Base-by-base conservation (phyloP, 139 green algal genomes). In the Limnomonas spitsbergensis region DNA sequence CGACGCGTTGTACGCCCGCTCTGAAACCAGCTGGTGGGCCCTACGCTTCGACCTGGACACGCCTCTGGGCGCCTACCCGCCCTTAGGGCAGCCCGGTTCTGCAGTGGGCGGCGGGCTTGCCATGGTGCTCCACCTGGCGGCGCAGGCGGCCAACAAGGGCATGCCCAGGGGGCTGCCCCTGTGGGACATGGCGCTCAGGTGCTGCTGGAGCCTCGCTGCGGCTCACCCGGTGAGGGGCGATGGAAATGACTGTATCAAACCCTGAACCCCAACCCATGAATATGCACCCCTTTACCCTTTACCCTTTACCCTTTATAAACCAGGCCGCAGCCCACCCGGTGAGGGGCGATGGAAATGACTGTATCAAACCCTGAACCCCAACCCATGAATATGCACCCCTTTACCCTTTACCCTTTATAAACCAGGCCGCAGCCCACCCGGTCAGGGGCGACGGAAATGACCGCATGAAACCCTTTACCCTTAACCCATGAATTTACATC, bases 1-100 rank as follows among this genome's bases (percentile, higher is more conserved):
- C 4, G 39, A 80, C 20, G 80, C 75, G 1, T 29, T 85, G 39
- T 80, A 77, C 42, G 40, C 75, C 24, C 38, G 1, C 38, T 36
- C 47, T 20, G 47, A 61, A 20, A 61, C 47, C 47, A 61, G 47
- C 20, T 86, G 77, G 77, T 86, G 82, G 82, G 29, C 54, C 4
- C 69, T 87, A 24, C 73, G 38, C 9, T 81, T 87, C 69, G 40
- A 39, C 31, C 52, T 80, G 0, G 56, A 81, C 70, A 83, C 78
- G 26, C 78, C 78, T 3, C 75, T 87, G 1, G 7, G 47, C 14
- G 47, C 37, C 31, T n/a, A n/a, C n/a, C 47, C 47, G 14, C 47
- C 47, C 20, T 20, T 61, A 20, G 47, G 20, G 14, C 47, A 61
- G 47, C 47, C 47, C 14, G 47, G 47, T 61, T 61, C 47, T 61